Evolutionary conservation across 371 early-diverging fungal species (phyloP).

Genomic region (Mucor irregularis): DNA sequence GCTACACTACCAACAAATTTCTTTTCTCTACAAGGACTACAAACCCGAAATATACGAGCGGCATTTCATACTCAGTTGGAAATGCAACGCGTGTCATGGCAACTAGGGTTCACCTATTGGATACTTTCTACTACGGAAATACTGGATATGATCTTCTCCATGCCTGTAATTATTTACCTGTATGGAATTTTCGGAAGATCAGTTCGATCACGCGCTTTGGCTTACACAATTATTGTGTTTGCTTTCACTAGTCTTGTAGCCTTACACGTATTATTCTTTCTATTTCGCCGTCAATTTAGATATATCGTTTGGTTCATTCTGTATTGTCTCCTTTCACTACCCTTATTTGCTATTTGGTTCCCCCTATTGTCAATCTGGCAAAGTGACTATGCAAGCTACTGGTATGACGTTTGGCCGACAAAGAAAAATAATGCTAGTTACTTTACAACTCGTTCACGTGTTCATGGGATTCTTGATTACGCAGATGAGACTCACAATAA

Average conservation of each 20-base stretch:
- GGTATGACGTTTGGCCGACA: slow-evolving; percentile 51
- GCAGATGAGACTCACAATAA: background rate
- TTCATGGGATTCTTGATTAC: slow-evolving; percentile 41
- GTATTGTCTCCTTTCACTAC: slow-evolving; percentile 39
- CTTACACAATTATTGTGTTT: slow-evolving; percentile 37
- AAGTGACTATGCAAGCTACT: slow-evolving; percentile 36
- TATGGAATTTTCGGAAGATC: slow-evolving; percentile 40
- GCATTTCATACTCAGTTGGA: slow-evolving; percentile 45
- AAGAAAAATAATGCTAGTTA: slow-evolving; percentile 1
- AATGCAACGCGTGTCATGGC: slow-evolving; percentile 35
- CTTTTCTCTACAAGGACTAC: slow-evolving; percentile 37
- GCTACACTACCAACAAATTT: slow-evolving; percentile 41
- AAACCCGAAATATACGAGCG: slow-evolving; percentile 36
- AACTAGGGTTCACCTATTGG: slow-evolving; percentile 43
- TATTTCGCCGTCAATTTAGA: slow-evolving; percentile 41
- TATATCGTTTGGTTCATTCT: slow-evolving; percentile 48
- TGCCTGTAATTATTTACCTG: slow-evolving; percentile 41
- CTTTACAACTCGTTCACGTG: no score
- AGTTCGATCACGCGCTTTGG: slow-evolving; percentile 22
- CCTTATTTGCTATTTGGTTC: slow-evolving; percentile 45
- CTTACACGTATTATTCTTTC: slow-evolving; percentile 42
- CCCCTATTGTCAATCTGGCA: slow-evolving; percentile 44
- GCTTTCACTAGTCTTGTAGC: slow-evolving; percentile 35
- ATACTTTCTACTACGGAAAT: slow-evolving; percentile 39
- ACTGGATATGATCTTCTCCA: slow-evolving; percentile 39